These are phyloP conservation scores for Pilobolus umbonatus DNA, from an alignment of 192 early-diverging fungal genomes.

Conservation along the genomic window DNA sequence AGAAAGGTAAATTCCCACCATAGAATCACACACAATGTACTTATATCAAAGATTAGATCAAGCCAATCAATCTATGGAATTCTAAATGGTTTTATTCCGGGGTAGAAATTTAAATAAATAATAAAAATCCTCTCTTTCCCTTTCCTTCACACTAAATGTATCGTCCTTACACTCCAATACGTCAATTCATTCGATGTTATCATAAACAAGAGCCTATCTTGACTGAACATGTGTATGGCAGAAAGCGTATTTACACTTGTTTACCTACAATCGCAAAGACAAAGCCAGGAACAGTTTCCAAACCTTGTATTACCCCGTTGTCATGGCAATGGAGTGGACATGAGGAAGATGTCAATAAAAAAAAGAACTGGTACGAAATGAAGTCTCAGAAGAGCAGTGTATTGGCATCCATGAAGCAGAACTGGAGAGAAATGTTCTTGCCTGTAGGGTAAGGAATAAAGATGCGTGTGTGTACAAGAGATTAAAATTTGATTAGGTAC, in stretches of 20 bases:
- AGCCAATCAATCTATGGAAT: too few relatives aligned
- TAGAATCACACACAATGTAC: too few relatives aligned
- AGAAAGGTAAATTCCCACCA: too few relatives aligned
- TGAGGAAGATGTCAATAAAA: background rate
- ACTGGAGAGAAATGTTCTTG: conserved; percentile 52
- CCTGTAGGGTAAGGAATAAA: conserved; percentile 39
- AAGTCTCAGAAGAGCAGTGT: conserved; percentile 7
- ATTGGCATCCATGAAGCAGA: conserved; percentile 29
- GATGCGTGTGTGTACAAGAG: background rate
- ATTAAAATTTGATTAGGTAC: conserved; percentile 37
- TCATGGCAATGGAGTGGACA: conserved; percentile 39
- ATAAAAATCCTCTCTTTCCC: too few relatives aligned
- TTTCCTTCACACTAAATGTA: too few relatives aligned
- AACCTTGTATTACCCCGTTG: conserved; percentile 25
- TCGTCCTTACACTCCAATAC: too few relatives aligned
- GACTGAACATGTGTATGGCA: conserved; percentile 37
- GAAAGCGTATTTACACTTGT: conserved; percentile 41
- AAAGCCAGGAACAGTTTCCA: conserved; percentile 29
- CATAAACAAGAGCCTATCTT: too few relatives aligned
- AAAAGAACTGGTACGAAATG: conserved; percentile 5
- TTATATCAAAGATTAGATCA: too few relatives aligned
- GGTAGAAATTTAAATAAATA: too few relatives aligned
- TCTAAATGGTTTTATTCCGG: too few relatives aligned
- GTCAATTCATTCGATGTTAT: too few relatives aligned
- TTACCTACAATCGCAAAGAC: conserved; percentile 31